Base-by-base conservation (phyloP, 768 basidiomycete species). In the Kwoniella europaea region DNA sequence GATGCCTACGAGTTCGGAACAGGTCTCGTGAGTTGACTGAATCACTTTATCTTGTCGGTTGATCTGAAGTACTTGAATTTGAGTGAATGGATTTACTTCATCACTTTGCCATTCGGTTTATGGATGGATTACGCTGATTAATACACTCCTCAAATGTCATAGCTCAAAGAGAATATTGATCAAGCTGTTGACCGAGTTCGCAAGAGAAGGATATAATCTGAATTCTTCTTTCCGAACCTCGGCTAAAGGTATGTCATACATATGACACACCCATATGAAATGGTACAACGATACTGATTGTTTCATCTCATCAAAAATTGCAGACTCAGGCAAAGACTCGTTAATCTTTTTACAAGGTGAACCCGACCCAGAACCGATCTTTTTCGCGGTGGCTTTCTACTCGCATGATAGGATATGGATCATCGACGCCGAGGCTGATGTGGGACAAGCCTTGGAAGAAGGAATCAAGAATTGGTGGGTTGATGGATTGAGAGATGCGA, bases 371-470 rank as follows among this genome's bases (percentile, higher is more conserved):
- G 79, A 80, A n/a, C 75, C 79, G 0, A 68, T 76, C 53, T 75
- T 80, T 71, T 78, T 80, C 70, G 72, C 75, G 1, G 76, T 80
- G 0, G 79, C 75, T 12, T 80, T 80, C 61, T 71, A 78, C 65
- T 75, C 74, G 2, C 63, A 60, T 60, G 79, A 80, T 50, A 61
- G 76, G 46, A 71, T 80, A 29, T 80, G 79, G 79, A 78, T 80
- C 42, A 80, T 80, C 62, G 79, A 80, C 46, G 75, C 79, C n/a
- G 78, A 79, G 50, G 79, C 79, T 4, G 79, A 80, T 46, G 72
- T 80, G 1, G 79, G 79, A 4, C 68, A 80, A 56, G 72, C 71
- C 4, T 54, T 80, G 9, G 79, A 80, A 59, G 71, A 77, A 63
- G 77, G 77, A 9, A 78, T 80, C 63, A 75, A 68, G 54, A 67